Evolutionary conservation across 768 basidiomycete species (phyloP).

Genomic region (Dentipellis fragilis): DNA sequence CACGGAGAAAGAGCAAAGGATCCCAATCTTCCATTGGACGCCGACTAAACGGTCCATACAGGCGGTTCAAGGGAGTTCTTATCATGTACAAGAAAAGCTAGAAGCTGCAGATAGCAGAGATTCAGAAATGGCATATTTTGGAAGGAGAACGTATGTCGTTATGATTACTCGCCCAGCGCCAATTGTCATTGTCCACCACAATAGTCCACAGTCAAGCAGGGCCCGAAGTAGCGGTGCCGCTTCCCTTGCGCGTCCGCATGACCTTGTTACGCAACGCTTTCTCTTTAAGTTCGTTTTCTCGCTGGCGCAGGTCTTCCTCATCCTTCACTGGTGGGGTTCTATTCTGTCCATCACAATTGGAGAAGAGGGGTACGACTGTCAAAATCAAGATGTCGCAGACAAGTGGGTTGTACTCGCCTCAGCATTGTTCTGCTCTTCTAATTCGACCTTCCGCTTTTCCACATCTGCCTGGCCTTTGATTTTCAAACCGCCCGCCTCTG

Average conservation of each 20-base stretch:
- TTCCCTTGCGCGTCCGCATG: conserved; percentile 52
- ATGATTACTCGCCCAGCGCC: background rate
- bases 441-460: conserved; percentile 39
- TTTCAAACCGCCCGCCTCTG: conserved; percentile 44
- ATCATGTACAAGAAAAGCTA: background rate
- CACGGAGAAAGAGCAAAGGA: background rate
- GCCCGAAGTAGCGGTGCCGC: background rate
- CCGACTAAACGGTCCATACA: background rate
- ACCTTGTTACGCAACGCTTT: conserved; percentile 78
- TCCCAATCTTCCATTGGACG: background rate
- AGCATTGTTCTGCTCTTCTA: conserved; percentile 28
- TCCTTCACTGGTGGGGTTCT: conserved; percentile 13
- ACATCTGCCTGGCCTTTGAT: conserved; percentile 68
- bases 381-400: background rate
- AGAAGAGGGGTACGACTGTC: background rate
- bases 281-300: conserved; percentile 78
- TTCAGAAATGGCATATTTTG: background rate
- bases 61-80: background rate
- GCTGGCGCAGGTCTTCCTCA: conserved; percentile 42
- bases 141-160: background rate
- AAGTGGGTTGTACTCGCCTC: background rate
- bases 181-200: background rate
- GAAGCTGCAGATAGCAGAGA: background rate
- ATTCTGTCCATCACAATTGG: conserved; percentile 4
- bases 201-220: background rate